Base-by-base conservation (phyloP, 805 yeast species). In the Suhomyces kilbournensis region DNA sequence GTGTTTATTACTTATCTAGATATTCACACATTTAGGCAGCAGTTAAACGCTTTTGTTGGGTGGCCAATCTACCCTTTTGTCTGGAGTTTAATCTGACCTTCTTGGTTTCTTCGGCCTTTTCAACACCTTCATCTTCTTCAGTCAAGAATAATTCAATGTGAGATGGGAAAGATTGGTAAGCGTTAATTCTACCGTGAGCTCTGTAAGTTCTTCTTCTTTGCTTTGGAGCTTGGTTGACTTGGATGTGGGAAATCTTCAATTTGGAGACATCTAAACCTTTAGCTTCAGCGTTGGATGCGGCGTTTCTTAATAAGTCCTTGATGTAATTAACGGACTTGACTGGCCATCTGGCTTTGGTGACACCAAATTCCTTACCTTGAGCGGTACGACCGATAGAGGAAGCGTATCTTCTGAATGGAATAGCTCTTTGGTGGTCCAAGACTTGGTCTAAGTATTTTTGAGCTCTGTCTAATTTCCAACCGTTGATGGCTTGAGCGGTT, bases 171-270 rank as follows among this genome's bases (percentile, higher is more conserved):
- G 98, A 90, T 84, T 91, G 96, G 94, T 91, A 94, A 72, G 97
- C 96, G 83, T 93, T 94, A 78, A 91, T 90, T 88, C 99, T 94
- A 89, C 99, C 99, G 88, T 93, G 98, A 72, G 99, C 99, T 88
- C 99, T 92, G 97, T 83, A 94, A 74, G 99, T 94, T 84, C 99
- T 91, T 85, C 99, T 93, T 86, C 98, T 94, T 84, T 90, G 96
- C 83, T 91, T 91, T 82, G 99, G 99, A 72, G 99, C 99, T 79
- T 91, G 97, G 96, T 94, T 94, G 74, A 93, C 99, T 85, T 94
- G 99, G 77, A 94, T 93, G 89, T 94, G 98, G 68, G 96, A 86
- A 74, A 94, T 85, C 81, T 87, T 88, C 76, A 94, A 88, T 78
- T 88, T 90, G 69, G 96, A 83, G 70, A 88, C 84, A 78, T 94